Conservation (phyloP, 2,329 filamentous ascomycete genomes). For the Calycina herbarum region DNA sequence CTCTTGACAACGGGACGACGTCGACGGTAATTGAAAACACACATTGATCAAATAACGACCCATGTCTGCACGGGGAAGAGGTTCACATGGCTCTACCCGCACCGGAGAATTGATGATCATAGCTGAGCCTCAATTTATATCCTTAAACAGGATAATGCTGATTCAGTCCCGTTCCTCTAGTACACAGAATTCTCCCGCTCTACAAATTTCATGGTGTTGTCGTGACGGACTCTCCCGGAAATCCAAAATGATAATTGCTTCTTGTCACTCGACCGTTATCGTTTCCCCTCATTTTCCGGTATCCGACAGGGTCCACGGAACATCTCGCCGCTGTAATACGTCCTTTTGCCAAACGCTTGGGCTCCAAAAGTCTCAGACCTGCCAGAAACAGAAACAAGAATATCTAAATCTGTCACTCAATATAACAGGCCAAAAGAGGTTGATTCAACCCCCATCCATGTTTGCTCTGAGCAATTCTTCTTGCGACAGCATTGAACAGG, state of each 20-base stretch:
- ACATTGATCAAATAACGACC: background rate
- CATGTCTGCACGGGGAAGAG: constrained; percentile 1
- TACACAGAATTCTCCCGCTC: background rate
- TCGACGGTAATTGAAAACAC: background rate
- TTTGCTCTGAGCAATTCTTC: background rate
- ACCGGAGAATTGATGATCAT: constrained; percentile 1
- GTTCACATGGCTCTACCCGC: constrained; percentile 2
- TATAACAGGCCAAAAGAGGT: background rate
- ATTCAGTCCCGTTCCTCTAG: background rate
- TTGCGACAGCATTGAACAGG: background rate
- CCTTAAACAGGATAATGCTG: background rate
- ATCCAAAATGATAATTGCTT: background rate
- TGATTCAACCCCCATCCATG: constrained; percentile 4
- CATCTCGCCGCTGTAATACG: constrained; percentile 15
- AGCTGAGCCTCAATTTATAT: background rate
- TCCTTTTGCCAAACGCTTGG: constrained; percentile 13
- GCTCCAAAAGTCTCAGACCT: constrained; percentile 17
- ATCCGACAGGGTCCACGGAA: constrained; percentile 18
- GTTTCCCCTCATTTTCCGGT: constrained; percentile 13
- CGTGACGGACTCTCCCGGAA: background rate
- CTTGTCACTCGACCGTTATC: constrained; percentile 2
- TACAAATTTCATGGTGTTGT: background rate
- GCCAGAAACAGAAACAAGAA: constrained; percentile 19
- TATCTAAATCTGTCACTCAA: constrained; percentile 20
- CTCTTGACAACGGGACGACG: background rate